Base-by-base conservation (phyloP, 768 basidiomycete species). In the Leucocoprinus sp. region DNA sequence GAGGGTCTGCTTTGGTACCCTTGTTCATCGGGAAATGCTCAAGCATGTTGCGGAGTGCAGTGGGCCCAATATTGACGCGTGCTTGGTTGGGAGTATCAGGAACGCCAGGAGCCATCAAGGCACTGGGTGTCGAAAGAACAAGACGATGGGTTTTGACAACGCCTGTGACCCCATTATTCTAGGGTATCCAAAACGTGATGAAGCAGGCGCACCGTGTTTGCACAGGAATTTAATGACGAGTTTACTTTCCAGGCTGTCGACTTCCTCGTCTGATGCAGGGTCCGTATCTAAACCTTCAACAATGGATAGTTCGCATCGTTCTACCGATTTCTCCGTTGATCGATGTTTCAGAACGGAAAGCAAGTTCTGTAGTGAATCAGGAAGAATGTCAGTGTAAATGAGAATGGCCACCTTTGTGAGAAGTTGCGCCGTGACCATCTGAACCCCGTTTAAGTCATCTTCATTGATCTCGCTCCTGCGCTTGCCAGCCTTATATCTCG, bases 111-210 rank as follows among this genome's bases (percentile, higher is more conserved):
- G 79, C 74, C 57, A 83, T 66, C 29, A 83, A 69, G 15, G 77
- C 69, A 2, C 70, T 71, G 27, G 78, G 74, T 2, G 74, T 68
- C 37, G 76, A 67, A 14, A 91, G 64, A 14, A 79, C 67, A 8
- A 91, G 64, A 14, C 80, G 75, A 62, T 92, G 89, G 0, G 89
- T 92, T 64, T 90, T 91, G 9, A 84, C 64, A 43, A 91, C 80
- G 34, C 86, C 88, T 91, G 42, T n/a, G n/a, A 0, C 17, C 11
- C 29, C 18, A 41, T 49, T 50, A 42, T 46, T 28, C 19, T 19
- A 8, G 33, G 4, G 29, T 34, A 17, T 2, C 29, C 14, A 37
- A 17, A 6, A 18, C 6, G 14, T 12, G 26, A 3, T 22, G 12
- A 43, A 34, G n/a, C 21, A 2, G 23, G 51, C 65, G 51, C 58